Evolutionary conservation across 23 red algal genomes (phyloP).

Genomic region (Chondrus crispus): DNA sequence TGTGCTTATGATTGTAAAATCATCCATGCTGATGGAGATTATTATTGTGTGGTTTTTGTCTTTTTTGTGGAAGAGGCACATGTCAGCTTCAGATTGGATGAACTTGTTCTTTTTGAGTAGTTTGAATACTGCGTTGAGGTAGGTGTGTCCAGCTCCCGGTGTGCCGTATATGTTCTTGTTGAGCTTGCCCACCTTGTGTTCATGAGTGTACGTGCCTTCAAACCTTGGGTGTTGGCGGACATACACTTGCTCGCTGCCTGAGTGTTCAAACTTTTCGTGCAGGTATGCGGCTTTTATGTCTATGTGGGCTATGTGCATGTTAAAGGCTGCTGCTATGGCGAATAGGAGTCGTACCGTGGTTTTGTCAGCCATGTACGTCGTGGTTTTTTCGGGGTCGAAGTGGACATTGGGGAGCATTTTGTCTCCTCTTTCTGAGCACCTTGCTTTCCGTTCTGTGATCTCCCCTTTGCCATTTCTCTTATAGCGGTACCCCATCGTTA

Average conservation of each 20-base stretch:
- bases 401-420: background rate
- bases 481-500: conserved; percentile 10
- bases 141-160: background rate
- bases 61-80: background rate
- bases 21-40: background rate
- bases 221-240: conserved; percentile 22
- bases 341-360: background rate
- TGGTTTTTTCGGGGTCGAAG: conserved; percentile 4
- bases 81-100: background rate
- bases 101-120: background rate
- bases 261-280: background rate
- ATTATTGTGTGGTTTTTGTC: background rate
- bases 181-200: background rate
- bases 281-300: background rate
- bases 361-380: background rate
- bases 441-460: conserved; percentile 32
- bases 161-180: conserved; percentile 8
- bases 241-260: background rate
- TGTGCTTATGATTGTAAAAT: background rate
- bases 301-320: background rate
- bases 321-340: background rate
- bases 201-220: background rate
- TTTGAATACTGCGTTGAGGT: background rate
- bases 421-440: background rate
- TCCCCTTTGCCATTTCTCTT: background rate